Base-by-base conservation (phyloP, 805 yeast species). In the Lipomyces anomalus region DNA sequence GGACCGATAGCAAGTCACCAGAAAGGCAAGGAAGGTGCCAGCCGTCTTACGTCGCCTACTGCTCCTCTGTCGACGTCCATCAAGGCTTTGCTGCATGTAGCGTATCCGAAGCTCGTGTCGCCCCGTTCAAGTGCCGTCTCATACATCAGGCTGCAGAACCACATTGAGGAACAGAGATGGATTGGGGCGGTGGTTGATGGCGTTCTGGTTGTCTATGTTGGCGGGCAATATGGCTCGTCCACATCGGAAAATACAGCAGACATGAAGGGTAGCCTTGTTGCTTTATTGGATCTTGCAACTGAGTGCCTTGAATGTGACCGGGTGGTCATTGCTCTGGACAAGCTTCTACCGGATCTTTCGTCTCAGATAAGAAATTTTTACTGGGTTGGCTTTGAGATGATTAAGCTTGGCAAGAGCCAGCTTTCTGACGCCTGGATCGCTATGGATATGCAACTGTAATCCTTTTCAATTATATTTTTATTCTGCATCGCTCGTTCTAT, bases 341-440 rank as follows among this genome's bases (percentile, higher is more conserved):
- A 50, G n/a, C 34, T 37, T 17, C 26, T 46, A 24, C 35, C 48
- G 45, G 40, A 48, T 11, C 23, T 50, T 17, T 46, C 50, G n/a
- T 23, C 38, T 24, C 40, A 47, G 9, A 36, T 47, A 22, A 42
- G 42, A 6, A 44, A 52, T 23, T 48, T 56, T 35, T 39, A 44
- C 40, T 56, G 57, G 57, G 50, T 56, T 22, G 59, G 59, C 7
- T 56, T 56, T 33, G 52, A 53, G 35, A 28, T 56, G 24, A 34
- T 48, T 13, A 49, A 42, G 32, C 13, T 41, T 16, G 46, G 46
- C 30, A 45, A 40, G 18, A 52, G 55, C 4, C 49, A 42, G 40
- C 29, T 48, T 21, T 45, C 47, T 21, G 54, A 49, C 18, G 50
- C 52, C 11, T 55, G 58, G 58, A 43, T 49, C 13, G 52, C 50